phyloP scores from a whole-genome alignment of 306 rosid species.

The Castanea crenata region DNA sequence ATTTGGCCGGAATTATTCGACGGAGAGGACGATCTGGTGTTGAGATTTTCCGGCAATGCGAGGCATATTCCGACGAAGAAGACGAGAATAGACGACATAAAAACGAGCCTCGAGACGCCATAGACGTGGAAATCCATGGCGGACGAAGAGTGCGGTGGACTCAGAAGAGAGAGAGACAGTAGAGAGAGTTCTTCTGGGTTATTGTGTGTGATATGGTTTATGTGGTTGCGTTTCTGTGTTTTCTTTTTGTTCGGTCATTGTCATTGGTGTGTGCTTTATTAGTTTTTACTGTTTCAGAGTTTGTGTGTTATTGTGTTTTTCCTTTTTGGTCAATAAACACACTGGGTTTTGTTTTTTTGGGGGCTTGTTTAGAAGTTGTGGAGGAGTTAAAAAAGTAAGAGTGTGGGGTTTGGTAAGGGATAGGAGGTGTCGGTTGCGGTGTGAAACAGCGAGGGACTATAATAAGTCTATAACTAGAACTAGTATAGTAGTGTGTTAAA shows the following conservation, averaged over 20 bases:
- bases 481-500: no score
- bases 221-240: neutral
- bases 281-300: neutral
- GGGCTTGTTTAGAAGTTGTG: no score
- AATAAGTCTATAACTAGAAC: no score
- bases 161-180: conserved; percentile 15
- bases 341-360: no score
- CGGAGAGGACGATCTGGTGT: conserved; percentile 14
- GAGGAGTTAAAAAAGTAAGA: no score
- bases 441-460: no score
- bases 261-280: neutral
- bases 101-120: conserved; percentile 23
- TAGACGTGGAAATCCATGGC: conserved; percentile 60
- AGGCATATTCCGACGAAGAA: conserved; percentile 3
- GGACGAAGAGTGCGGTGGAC: conserved; percentile 37
- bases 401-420: no score
- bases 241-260: neutral
- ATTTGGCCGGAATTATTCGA: conserved; percentile 34
- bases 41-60: conserved; percentile 33
- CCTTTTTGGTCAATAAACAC: no score
- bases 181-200: neutral
- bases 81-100: conserved; percentile 9
- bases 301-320: no score
- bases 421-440: no score
- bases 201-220: neutral